Evolutionary conservation across 805 yeast species (phyloP).

Genomic region (Wickerhamomyces chaumierensis): DNA sequence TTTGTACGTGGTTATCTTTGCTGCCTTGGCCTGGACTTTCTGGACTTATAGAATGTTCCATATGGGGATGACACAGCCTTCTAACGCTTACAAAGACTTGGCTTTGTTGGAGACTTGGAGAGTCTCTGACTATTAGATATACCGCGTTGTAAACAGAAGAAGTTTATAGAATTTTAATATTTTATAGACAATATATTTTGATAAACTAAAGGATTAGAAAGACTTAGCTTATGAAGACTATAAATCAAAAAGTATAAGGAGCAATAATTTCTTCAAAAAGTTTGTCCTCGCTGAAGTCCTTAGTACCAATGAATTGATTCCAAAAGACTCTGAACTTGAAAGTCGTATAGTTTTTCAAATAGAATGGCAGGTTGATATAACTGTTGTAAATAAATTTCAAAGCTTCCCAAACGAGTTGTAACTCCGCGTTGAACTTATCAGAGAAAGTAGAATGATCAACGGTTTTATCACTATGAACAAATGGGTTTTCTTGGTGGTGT

Average conservation of each 20-base stretch:
- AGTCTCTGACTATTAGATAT: conserved; percentile 3
- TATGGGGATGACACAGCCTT: conserved; percentile 67
- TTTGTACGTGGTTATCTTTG: conserved; percentile 36
- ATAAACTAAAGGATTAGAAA: no score
- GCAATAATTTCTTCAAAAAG: not conserved
- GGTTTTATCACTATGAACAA: not conserved
- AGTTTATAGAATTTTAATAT: no score
- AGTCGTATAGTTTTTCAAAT: conserved; percentile 39
- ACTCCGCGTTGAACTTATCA: conserved; percentile 40
- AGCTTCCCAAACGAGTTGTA: conserved; percentile 44
- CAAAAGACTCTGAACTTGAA: conserved; percentile 46
- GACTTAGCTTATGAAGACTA: no score
- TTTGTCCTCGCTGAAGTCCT: conserved; percentile 16
- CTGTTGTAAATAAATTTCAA: conserved; percentile 52
- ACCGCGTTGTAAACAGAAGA: no score
- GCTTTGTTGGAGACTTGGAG: conserved; percentile 50
- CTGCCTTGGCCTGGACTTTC: conserved; percentile 44
- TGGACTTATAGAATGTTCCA: conserved; percentile 54
- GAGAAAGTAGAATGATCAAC: no score
- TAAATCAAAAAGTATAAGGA: no score
- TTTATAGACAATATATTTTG: no score
- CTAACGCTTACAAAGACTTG: conserved; percentile 35
- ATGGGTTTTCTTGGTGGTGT: not conserved
- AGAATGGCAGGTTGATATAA: conserved; percentile 60
- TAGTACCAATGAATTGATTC: conserved; percentile 63